These are phyloP conservation scores for Escallonia herrerae DNA, from an alignment of 129 eudicot species.

Conservation along the genomic window DNA sequence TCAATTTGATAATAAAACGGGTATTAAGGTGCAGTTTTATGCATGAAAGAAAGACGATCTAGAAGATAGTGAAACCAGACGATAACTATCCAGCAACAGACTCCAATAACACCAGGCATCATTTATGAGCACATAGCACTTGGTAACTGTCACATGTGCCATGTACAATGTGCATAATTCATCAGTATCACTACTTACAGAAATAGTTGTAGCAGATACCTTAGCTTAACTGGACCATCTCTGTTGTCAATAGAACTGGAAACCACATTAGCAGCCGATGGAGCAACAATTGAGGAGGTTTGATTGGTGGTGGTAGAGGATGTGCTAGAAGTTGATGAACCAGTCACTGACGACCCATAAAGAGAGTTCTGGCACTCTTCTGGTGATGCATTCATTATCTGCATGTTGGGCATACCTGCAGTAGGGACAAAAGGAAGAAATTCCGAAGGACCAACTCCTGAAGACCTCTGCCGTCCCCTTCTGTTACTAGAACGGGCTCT, in stretches of 20 bases:
- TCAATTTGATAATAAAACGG: constrained; percentile 12
- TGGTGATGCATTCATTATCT: constrained; percentile 17
- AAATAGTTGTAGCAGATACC: constrained; percentile 27
- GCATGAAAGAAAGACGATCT: neutral
- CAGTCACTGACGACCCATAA: constrained; percentile 24
- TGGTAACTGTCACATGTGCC: neutral
- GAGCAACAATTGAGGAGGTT: constrained; percentile 20
- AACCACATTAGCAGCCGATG: constrained; percentile 11
- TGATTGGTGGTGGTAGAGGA: constrained; percentile 18
- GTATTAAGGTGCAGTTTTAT: neutral
- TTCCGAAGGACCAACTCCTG: constrained; percentile 40
- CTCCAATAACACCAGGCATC: neutral
- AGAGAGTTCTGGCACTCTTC: constrained; percentile 42
- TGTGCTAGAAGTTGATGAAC: constrained; percentile 26
- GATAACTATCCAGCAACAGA: neutral
- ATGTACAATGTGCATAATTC: neutral
- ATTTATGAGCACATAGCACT: neutral
- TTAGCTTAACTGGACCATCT: constrained; percentile 20
- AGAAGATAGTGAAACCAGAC: neutral
- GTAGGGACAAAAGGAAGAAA: constrained; percentile 5
- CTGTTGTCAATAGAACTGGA: constrained; percentile 13
- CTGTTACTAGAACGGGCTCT: constrained; percentile 38
- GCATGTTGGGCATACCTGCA: too few species aligned
- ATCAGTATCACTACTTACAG: neutral
- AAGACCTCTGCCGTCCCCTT: constrained; percentile 37